Evolutionary conservation across 129 eudicot genomes (phyloP), one percentile per base, ranked within the genome.

Genomic region (Deinandra increscens): DNA sequence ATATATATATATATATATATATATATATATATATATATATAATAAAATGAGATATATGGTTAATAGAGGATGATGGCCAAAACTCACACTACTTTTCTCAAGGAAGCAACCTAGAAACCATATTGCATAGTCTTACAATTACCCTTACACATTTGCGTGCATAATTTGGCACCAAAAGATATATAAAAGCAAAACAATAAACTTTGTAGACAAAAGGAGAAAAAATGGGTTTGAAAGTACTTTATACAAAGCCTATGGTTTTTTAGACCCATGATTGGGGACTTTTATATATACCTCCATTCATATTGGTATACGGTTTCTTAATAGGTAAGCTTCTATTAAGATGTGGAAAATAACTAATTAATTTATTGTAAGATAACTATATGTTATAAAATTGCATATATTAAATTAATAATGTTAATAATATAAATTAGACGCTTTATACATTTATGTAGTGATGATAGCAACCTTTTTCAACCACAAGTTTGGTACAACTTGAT

Each of bases 301-400:
- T 49, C 56, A 49, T 49, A 49, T 49, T 49, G 56, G 56, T 11
- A 43, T 43, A 43, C 48, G 48, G 4, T 49, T 49, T 49, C 56
- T 49, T 49, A 49, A 49, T 49, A 49, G 26, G 56, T 18, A 49
- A 49, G 56, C 26, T 17, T 49, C 56, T 0, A 49, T 15, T 49
- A 49, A 17, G 11, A 49, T n/a, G 0, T 15, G 26, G 26, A 49
- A 49, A 49, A 49, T 15, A 49, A 49, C 10, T 49, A 49, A n/a
- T 15, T 49, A n/a, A 4, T 15, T 49, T n/a, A 49, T 49, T 9
- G 10, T 39, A 39, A 43, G 48, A 43, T 43, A 5, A 49, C 17
- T 49, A 6, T 49, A 6, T 49, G 17, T 49, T 17, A 1, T 18
- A 0, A 18, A 49, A 49, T 15, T 15, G 15, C 31, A 8, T 15